Evolutionary conservation across 1,139 yeast genomes (phyloP), one percentile per base, ranked within the genome.

Genomic region (Geotrichum citri-aurantii): DNA sequence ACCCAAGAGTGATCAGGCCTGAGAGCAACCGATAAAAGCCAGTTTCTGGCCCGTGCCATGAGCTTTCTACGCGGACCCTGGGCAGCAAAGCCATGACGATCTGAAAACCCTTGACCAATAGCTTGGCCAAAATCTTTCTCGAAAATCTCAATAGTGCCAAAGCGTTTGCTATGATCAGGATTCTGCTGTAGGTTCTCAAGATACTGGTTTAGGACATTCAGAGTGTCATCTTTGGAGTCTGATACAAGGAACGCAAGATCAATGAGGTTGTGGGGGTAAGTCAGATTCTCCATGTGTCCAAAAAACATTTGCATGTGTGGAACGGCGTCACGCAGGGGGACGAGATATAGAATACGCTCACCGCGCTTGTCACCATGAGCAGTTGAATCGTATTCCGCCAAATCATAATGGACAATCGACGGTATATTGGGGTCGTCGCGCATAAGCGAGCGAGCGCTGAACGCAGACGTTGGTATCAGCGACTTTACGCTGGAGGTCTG

Each of bases 21-120:
- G 33, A 85, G 68, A 1, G 88, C 84, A 1, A 80, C 84, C 0
- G 85, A 75, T 54, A 83, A 75, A 50, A 85, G 73, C 90, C 90
- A 85, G 69, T 85, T 85, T 67, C 90, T 77, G 4, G 90, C 89
- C 58, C 85, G 78, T 8, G 86, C 90, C 90, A 85, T 85, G 59
- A 84, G 73, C 69, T 85, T 85, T 67, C 90, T 76, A 65, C 90
- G 76, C 48, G 88, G 88, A 1, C 89, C 90, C 70, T 85, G 90
- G 2, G 88, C 89, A 33, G 80, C 86, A 67, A 85, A 84, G 7
- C 89, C 89, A 68, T 85, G 90, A 65, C 90, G 77, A 66, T 85
- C 90, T 64, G 88, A 82, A 71, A 93, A 92, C 2, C 97, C 96
- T 69, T 85, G 90, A 48, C 90, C 89, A 62, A 85, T 81, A 27